Percentiles rank a stretch among this genome's conserved stretches.
Conservation (phyloP, 495 filamentous ascomycete genomes). For the Podospora bellae-mahoneyi region DNA sequence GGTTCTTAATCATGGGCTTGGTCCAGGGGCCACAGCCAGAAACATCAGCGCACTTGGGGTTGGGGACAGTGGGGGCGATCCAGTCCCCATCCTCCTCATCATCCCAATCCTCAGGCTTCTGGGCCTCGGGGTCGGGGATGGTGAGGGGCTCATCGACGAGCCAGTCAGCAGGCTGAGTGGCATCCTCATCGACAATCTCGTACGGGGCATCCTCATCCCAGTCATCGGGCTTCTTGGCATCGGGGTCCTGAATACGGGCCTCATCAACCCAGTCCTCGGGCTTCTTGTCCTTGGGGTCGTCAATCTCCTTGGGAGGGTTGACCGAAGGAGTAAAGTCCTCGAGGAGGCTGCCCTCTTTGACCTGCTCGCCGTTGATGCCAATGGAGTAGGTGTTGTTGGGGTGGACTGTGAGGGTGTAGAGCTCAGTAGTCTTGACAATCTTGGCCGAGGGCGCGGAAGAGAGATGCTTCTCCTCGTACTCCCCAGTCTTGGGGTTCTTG, state of each 20-base stretch:
- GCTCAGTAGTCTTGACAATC: slow-evolving; percentile 83
- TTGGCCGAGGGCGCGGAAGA: slow-evolving; percentile 76
- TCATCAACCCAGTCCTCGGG: slow-evolving; percentile 95
- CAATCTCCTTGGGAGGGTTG: slow-evolving; percentile 95
- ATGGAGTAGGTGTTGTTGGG: slow-evolving; percentile 94
- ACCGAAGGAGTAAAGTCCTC: slow-evolving; percentile 92
- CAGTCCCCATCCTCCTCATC: slow-evolving; percentile 99
- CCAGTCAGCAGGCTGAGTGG: slow-evolving; percentile 92
- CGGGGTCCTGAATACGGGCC: slow-evolving; percentile 82
- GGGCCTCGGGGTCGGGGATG: slow-evolving; percentile 90
- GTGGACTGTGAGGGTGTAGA: slow-evolving; percentile 94
- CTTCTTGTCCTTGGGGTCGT: slow-evolving; percentile 93
- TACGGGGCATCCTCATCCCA: slow-evolving; percentile 99
- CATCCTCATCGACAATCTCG: slow-evolving; percentile 92
- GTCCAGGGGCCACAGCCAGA: slow-evolving; percentile 95
- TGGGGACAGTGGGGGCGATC: slow-evolving; percentile 87
- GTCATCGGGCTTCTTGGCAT: slow-evolving; percentile 93
- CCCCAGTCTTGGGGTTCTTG: slow-evolving; percentile 99
- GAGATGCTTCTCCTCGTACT: slow-evolving; percentile 99
- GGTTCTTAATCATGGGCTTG: slow-evolving; percentile 91
- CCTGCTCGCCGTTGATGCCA: slow-evolving; percentile 78
- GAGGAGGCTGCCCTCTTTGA: slow-evolving; percentile 85
- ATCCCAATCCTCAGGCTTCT: slow-evolving; percentile 99
- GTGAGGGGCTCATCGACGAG: slow-evolving; percentile 83
- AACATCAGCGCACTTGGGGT: slow-evolving; percentile 91